These are phyloP conservation scores for Alternaria brassicae DNA, from an alignment of 2,329 filamentous ascomycete species.

Conservation along the genomic window DNA sequence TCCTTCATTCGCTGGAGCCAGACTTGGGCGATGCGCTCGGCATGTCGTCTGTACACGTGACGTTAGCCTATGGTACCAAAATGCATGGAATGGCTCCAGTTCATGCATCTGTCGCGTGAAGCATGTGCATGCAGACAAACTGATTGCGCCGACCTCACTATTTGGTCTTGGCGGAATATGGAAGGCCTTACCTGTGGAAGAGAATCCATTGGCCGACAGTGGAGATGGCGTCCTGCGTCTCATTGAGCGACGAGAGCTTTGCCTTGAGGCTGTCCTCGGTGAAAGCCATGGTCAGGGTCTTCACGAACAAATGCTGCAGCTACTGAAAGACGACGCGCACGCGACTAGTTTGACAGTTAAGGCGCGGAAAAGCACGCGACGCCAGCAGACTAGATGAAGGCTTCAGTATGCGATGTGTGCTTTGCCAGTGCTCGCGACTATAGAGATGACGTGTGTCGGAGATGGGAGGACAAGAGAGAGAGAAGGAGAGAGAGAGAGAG, in stretches of 20 bases:
- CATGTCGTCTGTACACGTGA: conserved; percentile 73
- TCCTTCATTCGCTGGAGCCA: conserved; percentile 93
- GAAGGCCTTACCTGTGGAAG: conserved; percentile 81
- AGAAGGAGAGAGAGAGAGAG: conserved; percentile 18
- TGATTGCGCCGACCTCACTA: conserved; percentile 9
- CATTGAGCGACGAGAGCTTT: conserved; percentile 93
- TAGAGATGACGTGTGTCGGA: conserved; percentile 30
- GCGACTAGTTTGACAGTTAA: conserved; percentile 26
- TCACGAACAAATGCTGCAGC: conserved; percentile 31
- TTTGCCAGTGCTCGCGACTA: conserved; percentile 21
- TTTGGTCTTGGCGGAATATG: conserved; percentile 1
- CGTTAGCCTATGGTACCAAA: conserved; percentile 25
- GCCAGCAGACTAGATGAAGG: conserved; percentile 7
- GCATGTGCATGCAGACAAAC: neutral
- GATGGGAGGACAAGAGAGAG: conserved; percentile 12
- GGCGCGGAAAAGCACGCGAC: neutral
- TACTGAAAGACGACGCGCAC: conserved; percentile 29
- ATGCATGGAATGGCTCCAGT: conserved; percentile 3
- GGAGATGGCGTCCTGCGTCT: conserved; percentile 96
- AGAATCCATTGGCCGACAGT: conserved; percentile 99
- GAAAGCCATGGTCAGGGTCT: conserved; percentile 74
- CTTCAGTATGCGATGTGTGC: conserved; percentile 12
- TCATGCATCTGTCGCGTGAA: neutral
- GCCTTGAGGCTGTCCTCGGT: conserved; percentile 94
- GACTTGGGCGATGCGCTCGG: conserved; percentile 87